Percentiles rank a stretch among this genome's conserved stretches.
Evolutionary conservation across 495 filamentous ascomycete species (phyloP).

Genomic region (Rusavskia elegans): DNA sequence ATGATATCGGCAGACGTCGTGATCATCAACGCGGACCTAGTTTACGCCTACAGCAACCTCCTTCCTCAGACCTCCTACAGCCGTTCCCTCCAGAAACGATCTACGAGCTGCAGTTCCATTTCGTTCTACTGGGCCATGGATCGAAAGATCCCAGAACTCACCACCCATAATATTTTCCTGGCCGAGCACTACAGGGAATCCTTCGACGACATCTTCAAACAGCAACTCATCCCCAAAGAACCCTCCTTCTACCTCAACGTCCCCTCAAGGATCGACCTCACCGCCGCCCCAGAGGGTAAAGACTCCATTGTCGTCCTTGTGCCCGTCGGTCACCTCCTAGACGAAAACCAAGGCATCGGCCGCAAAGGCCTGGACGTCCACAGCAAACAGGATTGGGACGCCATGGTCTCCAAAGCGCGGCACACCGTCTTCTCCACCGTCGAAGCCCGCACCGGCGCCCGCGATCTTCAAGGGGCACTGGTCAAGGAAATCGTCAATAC

Average conservation of each 20-base stretch:
- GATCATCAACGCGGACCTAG: constrained; percentile 51
- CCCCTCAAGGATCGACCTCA: constrained; percentile 45
- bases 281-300: constrained; percentile 43
- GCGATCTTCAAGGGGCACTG: constrained; percentile 27
- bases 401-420: constrained; percentile 34
- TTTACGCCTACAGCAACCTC: constrained; percentile 54
- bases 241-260: constrained; percentile 64
- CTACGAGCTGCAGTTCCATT: constrained; percentile 50
- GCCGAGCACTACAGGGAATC: constrained; percentile 49
- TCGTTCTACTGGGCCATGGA: constrained; percentile 60
- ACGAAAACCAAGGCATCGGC: constrained; percentile 7
- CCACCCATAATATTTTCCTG: constrained; percentile 61
- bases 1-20: constrained; percentile 41
- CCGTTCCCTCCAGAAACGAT: constrained; percentile 26
- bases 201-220: constrained; percentile 56
- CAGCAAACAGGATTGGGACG: constrained; percentile 37
- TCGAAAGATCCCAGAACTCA: constrained; percentile 36
- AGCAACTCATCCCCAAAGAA: constrained; percentile 42
- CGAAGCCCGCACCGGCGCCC: constrained; percentile 32
- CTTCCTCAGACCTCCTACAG: constrained; percentile 32
- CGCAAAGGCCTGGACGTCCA: constrained; percentile 17
- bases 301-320: constrained; percentile 51
- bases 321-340: constrained; percentile 45
- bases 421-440: constrained; percentile 38
- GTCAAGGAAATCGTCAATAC: constrained; percentile 45